Percentiles rank a stretch among this genome's conserved stretches.
These are phyloP conservation scores for Pseudonitzschia multiseries DNA, from an alignment of 108 stramenopile species.

Conservation along the genomic window DNA sequence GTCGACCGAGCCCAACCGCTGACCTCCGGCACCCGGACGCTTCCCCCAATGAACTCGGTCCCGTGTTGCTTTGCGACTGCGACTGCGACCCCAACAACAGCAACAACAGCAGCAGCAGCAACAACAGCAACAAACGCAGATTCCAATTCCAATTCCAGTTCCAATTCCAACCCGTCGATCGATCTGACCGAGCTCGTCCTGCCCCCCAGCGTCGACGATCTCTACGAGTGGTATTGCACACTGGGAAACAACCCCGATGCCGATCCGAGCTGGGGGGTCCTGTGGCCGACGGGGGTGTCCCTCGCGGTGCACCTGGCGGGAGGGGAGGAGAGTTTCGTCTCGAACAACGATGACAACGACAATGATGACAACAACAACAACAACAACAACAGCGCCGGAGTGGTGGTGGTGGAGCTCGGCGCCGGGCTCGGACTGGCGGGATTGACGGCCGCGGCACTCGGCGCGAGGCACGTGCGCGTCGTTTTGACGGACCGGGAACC, in stretches of 20 bases:
- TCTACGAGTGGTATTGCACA: slow-evolving; percentile 53
- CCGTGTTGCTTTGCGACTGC: not conserved
- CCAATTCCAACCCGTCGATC: too few relatives aligned
- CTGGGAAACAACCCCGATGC: slow-evolving; percentile 24
- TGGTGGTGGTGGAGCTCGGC: not conserved
- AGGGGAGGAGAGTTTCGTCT: slow-evolving; percentile 14
- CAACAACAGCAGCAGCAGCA: not conserved
- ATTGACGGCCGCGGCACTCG: not conserved
- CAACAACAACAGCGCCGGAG: too few relatives aligned
- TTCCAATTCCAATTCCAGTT: not conserved
- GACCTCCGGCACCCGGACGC: not conserved
- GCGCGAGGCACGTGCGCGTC: not conserved
- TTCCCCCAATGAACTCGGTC: not conserved
- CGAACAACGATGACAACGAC: not conserved
- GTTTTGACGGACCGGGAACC: slow-evolving; percentile 44
- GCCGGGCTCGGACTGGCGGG: not conserved
- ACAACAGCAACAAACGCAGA: not conserved
- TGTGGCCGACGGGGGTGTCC: slow-evolving; percentile 50
- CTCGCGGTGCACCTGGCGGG: not conserved
- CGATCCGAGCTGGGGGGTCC: slow-evolving; percentile 51
- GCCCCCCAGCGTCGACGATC: slow-evolving; percentile 43
- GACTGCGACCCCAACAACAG: too few relatives aligned
- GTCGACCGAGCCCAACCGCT: not conserved
- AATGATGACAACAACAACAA: not conserved
- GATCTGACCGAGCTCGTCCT: slow-evolving; percentile 16